Conservation (phyloP, 768 basidiomycete genomes). For the Suillus paluster region DNA sequence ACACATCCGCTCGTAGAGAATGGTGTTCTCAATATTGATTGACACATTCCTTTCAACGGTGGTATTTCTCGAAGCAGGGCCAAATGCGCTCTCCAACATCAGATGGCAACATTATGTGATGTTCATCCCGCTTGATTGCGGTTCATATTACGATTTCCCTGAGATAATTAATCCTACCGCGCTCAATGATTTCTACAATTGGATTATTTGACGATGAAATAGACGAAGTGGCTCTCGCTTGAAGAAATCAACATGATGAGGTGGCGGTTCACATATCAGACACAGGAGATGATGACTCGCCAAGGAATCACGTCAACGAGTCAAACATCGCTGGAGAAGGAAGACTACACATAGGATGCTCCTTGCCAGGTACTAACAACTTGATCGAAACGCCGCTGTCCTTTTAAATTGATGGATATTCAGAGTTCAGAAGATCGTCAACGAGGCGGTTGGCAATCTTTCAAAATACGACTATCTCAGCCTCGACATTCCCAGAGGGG, state of each 20-base stretch:
- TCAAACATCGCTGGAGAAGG: not conserved
- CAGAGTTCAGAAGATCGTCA: not conserved
- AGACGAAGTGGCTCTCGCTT: conserved; percentile 1
- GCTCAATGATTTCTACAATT: too few species aligned
- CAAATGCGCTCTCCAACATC: conserved; percentile 1
- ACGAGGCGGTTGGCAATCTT: too few species aligned
- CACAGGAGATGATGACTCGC: not conserved
- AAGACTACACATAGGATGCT: not conserved
- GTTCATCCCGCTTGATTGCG: conserved; percentile 1
- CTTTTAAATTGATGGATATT: not conserved
- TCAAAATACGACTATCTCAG: too few species aligned
- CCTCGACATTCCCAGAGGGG: not conserved
- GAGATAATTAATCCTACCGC: conserved; percentile 2
- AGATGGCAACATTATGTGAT: conserved; percentile 9
- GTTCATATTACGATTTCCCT: conserved; percentile 6
- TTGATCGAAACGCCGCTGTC: not conserved
- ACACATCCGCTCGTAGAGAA: conserved; percentile 6
- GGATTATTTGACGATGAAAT: not conserved
- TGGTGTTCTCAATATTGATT: conserved; percentile 8
- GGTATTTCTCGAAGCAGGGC: conserved; percentile 7
- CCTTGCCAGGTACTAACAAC: not conserved
- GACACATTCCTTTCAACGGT: conserved; percentile 13
- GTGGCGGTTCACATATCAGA: conserved; percentile 5
- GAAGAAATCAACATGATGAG: conserved; percentile 11
- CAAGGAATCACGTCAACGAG: not conserved